Evolutionary conservation across 257 asterid genomes (phyloP).

Genomic region (Dorcoceras hygrometricum): DNA sequence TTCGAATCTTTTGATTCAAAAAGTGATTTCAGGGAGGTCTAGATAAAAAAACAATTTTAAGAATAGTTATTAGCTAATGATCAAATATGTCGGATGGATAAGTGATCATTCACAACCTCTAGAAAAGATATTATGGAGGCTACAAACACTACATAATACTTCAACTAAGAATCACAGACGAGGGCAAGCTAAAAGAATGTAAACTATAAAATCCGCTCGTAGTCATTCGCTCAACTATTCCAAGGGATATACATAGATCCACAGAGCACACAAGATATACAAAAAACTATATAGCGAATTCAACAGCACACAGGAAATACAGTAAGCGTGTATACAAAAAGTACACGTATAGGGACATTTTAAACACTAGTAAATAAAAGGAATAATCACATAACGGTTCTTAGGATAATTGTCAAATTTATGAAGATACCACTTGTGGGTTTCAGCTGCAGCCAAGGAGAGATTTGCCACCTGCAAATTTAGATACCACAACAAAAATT

Average conservation of each 20-base stretch:
- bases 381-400: conserved; percentile 58
- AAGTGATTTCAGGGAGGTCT: too few species aligned
- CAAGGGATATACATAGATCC: too few species aligned
- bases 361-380: conserved; percentile 41
- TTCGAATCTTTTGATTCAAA: too few species aligned
- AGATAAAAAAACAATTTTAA: too few species aligned
- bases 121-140: too few species aligned
- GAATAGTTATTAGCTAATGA: too few species aligned
- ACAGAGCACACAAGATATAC: neutral
- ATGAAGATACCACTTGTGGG: conserved; percentile 73
- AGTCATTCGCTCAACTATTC: neutral
- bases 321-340: neutral
- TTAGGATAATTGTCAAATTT: conserved; percentile 82
- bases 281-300: neutral
- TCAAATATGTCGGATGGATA: too few species aligned
- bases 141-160: too few species aligned
- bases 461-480: conserved; percentile 76
- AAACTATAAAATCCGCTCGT: neutral
- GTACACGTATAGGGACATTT: neutral
- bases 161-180: neutral
- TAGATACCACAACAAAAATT: neutral
- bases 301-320: neutral
- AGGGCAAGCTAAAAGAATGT: neutral
- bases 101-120: too few species aligned
- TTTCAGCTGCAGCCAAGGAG: conserved; percentile 67